Evolutionary conservation across 179 eudicot species (phyloP), one percentile per base, ranked within the genome.

Genomic region (Silene vulgaris): DNA sequence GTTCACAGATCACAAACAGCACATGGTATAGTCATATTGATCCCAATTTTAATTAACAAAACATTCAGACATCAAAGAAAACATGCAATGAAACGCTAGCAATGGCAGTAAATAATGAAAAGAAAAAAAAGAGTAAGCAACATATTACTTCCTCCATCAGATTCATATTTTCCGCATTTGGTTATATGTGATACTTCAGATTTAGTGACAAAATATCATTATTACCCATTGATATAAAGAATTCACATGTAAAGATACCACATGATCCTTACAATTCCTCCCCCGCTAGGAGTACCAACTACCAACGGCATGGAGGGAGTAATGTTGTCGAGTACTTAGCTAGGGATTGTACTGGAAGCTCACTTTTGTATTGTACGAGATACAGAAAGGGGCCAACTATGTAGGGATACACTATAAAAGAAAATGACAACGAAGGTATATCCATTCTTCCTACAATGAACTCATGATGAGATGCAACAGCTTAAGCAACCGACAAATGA

Each of bases 1-100:
- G 77, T 70, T 77, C 77, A 73, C 61, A 68, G 57, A 59, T 77
- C 75, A 73, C 61, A 68, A 63, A 48, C 32, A 71, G 8, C 66
- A 71, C 23, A 6, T 32, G 17, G 23, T 23, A 59, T 57, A 71
- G 64, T 77, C 23, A 59, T 59, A 1, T 59, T 67, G 64, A 59
- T 72, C 40, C 66, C 45, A 14, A 45, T 23, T 66, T 64, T 59
- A 80, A 60, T 16, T 43, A 20, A 28, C 6, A 20, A 11, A 61
- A 20, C 8, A 71, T 57, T 16, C 64, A 20, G 29, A 59, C 40
- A 77, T 43, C 72, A n/a, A 62, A 50, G 56, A 69, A 21, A 30
- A 64, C 43, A 56, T 9, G 30, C 72, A 16, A 71, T 30, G 30
- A 23, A 12, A 69, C 35, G 1, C 37, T 32, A 67, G 23, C 19